A percentile compares a stretch with the other conserved stretches of the same genome.
These are phyloP conservation scores for Dendrobium catenatum DNA, from an alignment of 106 monocot genomes.

Conservation along the genomic window DNA sequence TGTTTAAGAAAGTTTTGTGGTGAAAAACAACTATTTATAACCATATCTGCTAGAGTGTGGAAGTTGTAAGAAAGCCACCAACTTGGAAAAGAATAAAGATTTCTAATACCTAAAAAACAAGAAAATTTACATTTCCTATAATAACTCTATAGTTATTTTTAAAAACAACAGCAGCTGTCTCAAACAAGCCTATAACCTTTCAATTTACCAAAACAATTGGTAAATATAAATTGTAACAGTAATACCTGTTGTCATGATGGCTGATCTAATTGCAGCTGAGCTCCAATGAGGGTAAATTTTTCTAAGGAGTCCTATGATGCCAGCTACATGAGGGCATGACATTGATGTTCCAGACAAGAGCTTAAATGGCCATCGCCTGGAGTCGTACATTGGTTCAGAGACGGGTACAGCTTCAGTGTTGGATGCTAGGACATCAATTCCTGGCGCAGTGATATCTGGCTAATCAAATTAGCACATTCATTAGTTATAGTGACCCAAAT, in stretches of 20 bases:
- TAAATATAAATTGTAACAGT: background rate
- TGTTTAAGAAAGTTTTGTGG: too few species aligned
- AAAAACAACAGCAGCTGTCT: too few species aligned
- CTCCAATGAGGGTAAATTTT: conserved; percentile 61
- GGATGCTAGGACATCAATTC: conserved; percentile 74
- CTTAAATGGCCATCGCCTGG: conserved; percentile 57
- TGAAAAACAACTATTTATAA: too few species aligned
- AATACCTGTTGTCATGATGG: conserved; percentile 79
- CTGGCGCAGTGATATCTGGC: conserved; percentile 85
- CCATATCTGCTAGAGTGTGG: too few species aligned
- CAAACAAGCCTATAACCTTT: background rate
- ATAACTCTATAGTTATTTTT: too few species aligned
- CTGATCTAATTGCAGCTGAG: conserved; percentile 70
- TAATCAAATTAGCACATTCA: conserved; percentile 4
- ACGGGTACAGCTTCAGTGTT: conserved; percentile 58
- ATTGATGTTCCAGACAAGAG: conserved; percentile 83
- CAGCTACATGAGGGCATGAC: conserved; percentile 86
- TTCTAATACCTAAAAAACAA: too few species aligned
- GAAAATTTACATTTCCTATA: too few species aligned
- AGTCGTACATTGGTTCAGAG: conserved; percentile 58
- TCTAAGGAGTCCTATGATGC: conserved; percentile 44
- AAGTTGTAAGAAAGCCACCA: too few species aligned
- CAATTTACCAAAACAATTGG: background rate
- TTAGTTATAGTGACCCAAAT: too few species aligned
- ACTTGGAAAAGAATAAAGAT: too few species aligned